A percentile compares a stretch with the other conserved stretches of the same genome.
These are phyloP conservation scores for Boletus pseudo-olivaceus DNA, from an alignment of 768 basidiomycete genomes.

Conservation along the genomic window DNA sequence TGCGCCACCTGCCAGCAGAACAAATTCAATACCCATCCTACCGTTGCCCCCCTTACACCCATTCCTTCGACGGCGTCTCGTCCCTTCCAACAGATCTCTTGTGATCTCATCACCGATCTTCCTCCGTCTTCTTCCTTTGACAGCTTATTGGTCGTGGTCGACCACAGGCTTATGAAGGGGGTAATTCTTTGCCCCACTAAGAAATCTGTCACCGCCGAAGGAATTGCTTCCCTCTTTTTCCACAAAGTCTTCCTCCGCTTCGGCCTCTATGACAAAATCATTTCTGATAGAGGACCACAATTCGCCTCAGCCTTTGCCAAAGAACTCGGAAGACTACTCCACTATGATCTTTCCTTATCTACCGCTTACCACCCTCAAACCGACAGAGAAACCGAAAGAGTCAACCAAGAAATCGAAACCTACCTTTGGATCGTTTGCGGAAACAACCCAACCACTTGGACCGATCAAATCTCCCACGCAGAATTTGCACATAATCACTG, in stretches of 20 bases:
- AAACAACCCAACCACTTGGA: no score
- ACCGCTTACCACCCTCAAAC: no score
- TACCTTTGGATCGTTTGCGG: no score
- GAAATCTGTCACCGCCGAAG: neutral
- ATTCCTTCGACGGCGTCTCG: fast-evolving
- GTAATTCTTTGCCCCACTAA: neutral
- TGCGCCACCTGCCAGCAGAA: neutral
- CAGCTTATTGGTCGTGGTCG: neutral
- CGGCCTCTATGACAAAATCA: neutral
- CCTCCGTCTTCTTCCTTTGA: neutral
- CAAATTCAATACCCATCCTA: neutral
- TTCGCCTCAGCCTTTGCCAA: no score
- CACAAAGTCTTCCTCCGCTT: neutral
- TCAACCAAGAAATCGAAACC: no score
- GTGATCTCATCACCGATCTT: neutral
- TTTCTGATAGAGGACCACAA: no score
- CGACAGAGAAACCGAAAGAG: no score
- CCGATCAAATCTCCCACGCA: no score
- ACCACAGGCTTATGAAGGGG: neutral
- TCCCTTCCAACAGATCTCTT: neutral
- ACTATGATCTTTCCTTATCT: no score
- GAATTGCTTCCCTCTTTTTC: neutral
- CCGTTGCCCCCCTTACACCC: fast-evolving
- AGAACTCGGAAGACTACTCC: no score
- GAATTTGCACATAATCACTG: no score